Base-by-base conservation (phyloP, 2,329 filamentous ascomycete genomes). In the Lachnellula occidentalis region DNA sequence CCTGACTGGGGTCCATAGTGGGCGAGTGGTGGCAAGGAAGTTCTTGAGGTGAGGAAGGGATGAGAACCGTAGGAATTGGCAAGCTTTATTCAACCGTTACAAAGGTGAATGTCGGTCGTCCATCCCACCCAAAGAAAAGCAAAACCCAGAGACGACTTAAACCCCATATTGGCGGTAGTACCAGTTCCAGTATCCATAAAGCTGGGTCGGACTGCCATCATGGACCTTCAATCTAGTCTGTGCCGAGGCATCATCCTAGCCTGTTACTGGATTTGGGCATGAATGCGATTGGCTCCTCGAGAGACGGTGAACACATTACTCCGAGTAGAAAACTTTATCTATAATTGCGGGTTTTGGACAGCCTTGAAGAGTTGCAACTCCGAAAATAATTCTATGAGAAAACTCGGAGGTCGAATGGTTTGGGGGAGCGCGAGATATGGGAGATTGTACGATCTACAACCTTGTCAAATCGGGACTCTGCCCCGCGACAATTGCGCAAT, bases 1-100 rank as follows among this genome's bases (percentile, higher is more conserved):
- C 21, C 2, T 65, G 56, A 14, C 57, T 59, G 34, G 55, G 45
- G 31, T 65, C 63, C 61, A 64, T 65, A 6, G 36, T 50, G 51
- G 37, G 7, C 45, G 45, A 31, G 34, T 54, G 19, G 17, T 37
- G 34, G 52, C 24, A 22, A 39, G 22, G 46, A 14, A 36, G 14
- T 5, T n/a, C 19, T 37, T 19, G 14, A 5, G 21, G n/a, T 36
- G 34, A 6, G 27, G 15, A 36, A 9, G 8, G 27, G 4, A 37
- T 22, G n/a, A 36, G 11, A 11, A 56, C 27, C 27, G 9, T 31
- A 12, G 9, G 27, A 31, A 31, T 31, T 31, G 9, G 27, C 27
- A 31, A 11, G 27, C 9, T 31, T 31, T 31, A 31, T 8, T 31
- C 27, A 31, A 31, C 1, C 9, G 27, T 31, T 9, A 31, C 12